Evolutionary conservation across 768 basidiomycete genomes (phyloP).

Genomic region (Boletus rex-veris): DNA sequence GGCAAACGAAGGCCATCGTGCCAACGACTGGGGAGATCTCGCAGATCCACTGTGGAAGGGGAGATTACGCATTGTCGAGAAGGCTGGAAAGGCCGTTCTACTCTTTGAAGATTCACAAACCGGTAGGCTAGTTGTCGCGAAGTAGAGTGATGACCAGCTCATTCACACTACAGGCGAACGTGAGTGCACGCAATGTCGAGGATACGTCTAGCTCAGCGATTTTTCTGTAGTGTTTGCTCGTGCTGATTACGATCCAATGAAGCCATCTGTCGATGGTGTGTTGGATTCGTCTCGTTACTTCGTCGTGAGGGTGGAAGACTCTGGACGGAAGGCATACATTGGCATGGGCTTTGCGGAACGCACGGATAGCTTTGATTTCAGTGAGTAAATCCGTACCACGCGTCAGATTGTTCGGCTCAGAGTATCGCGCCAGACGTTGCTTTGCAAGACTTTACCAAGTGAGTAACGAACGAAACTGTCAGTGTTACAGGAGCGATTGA

Average conservation of each 20-base stretch:
- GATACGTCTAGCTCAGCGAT: slow-evolving; percentile 5
- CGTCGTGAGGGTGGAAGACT: slow-evolving; percentile 86
- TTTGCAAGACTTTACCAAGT: slow-evolving; percentile 85
- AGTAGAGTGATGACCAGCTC: slow-evolving; percentile 2
- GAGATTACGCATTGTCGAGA: slow-evolving; percentile 80
- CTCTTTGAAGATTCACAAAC: slow-evolving; percentile 78
- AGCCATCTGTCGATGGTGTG: slow-evolving; percentile 90
- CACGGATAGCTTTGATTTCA: slow-evolving; percentile 88
- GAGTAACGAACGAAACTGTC: slow-evolving; percentile 5
- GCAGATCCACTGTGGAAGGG: slow-evolving; percentile 87
- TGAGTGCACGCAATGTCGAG: slow-evolving; percentile 35
- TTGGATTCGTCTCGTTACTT: slow-evolving; percentile 95
- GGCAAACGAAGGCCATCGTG: slow-evolving; percentile 85
- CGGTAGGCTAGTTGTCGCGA: slow-evolving; percentile 45
- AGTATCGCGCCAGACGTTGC: slow-evolving; percentile 59
- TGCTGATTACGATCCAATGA: slow-evolving; percentile 73
- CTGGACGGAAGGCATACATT: slow-evolving; percentile 84
- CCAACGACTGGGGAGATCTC: slow-evolving; percentile 90
- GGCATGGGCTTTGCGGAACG: slow-evolving; percentile 91
- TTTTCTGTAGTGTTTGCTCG: slow-evolving; percentile 72
- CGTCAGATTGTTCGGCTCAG: slow-evolving; percentile 6
- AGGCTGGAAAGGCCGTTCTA: slow-evolving; percentile 60
- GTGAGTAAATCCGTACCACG: slow-evolving; percentile 43
- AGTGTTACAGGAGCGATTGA: background rate
- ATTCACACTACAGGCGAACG: slow-evolving; percentile 53